phyloP scores from a whole-genome alignment of 768 basidiomycete species.

The Rubroboletus pulcherrimus region DNA sequence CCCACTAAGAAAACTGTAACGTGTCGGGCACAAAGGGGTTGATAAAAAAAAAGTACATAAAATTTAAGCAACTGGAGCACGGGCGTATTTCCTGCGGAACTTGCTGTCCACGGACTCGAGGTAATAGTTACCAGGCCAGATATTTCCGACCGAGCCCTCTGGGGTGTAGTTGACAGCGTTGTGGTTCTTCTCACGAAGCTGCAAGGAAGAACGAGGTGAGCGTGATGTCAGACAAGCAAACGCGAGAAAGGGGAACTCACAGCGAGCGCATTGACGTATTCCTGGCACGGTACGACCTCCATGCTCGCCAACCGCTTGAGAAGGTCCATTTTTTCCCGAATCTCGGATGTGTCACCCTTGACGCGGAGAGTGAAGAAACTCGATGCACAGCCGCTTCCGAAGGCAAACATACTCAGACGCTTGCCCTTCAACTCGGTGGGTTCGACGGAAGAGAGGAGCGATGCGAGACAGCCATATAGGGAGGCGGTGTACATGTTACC shows the following conservation, averaged over 20 bases:
- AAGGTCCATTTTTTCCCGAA: slow-evolving; percentile 79
- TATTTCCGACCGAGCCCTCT: slow-evolving; percentile 81
- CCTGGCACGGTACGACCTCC: slow-evolving; percentile 89
- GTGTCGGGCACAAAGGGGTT: neutral
- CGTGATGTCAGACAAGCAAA: neutral
- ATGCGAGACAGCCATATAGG: slow-evolving; percentile 90
- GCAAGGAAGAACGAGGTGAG: neutral
- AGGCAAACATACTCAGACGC: slow-evolving; percentile 93
- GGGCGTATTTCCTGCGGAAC: slow-evolving; percentile 84
- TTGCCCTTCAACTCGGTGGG: slow-evolving; percentile 72
- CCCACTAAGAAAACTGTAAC: neutral
- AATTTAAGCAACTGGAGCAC: slow-evolving; percentile 33
- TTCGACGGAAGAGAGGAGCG: slow-evolving; percentile 70
- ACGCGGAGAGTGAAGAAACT: slow-evolving; percentile 88
- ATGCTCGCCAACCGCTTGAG: slow-evolving; percentile 71
- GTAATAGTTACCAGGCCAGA: slow-evolving; percentile 94
- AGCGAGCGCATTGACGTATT: slow-evolving; percentile 81
- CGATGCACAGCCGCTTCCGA: slow-evolving; percentile 92
- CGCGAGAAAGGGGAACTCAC: slow-evolving; percentile 37
- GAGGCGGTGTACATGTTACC: slow-evolving; percentile 99
- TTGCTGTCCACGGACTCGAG: slow-evolving; percentile 86
- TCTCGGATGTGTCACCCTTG: slow-evolving; percentile 82
- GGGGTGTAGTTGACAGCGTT: slow-evolving; percentile 84
- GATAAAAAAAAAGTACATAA: neutral
- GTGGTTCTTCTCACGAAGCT: slow-evolving; percentile 98